Evolutionary conservation across 1,284 basidiomycete genomes (phyloP).

Genomic region (Ustilago curta): DNA sequence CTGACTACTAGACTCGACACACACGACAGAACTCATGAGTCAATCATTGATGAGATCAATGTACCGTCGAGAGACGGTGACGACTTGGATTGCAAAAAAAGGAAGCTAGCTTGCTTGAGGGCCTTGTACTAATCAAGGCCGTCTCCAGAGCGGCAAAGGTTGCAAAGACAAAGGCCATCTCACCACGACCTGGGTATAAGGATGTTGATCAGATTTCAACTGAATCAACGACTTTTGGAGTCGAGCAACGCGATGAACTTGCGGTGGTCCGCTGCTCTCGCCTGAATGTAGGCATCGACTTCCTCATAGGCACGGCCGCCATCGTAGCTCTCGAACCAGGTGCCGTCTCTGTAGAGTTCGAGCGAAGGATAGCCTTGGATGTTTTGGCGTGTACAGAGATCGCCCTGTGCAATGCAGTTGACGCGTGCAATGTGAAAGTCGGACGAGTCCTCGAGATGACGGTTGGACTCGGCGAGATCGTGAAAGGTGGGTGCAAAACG

Average conservation of each 20-base stretch:
- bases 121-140: neutral
- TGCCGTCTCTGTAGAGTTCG: conserved; percentile 57
- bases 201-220: neutral
- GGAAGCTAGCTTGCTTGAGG: neutral
- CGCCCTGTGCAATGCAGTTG: conserved; percentile 58
- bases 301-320: conserved; percentile 35
- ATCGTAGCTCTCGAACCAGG: conserved; percentile 35
- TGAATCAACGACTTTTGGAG: neutral
- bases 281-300: conserved; percentile 38
- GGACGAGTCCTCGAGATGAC: conserved; percentile 48
- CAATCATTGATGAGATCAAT: neutral
- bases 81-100: too few relatives aligned
- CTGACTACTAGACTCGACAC: neutral
- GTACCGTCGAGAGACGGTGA: neutral
- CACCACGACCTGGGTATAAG: conserved; percentile 5
- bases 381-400: conserved; percentile 57
- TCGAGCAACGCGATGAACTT: conserved; percentile 21
- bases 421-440: conserved; percentile 63
- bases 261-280: conserved; percentile 39
- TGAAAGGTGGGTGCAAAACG: conserved; percentile 85
- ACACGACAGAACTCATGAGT: too few relatives aligned
- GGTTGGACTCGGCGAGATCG: conserved; percentile 72
- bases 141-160: neutral
- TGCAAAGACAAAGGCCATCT: neutral
- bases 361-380: conserved; percentile 52